These are phyloP conservation scores for Bruguiera parviflora DNA, from an alignment of 345 rosid species.

Conservation along the genomic window DNA sequence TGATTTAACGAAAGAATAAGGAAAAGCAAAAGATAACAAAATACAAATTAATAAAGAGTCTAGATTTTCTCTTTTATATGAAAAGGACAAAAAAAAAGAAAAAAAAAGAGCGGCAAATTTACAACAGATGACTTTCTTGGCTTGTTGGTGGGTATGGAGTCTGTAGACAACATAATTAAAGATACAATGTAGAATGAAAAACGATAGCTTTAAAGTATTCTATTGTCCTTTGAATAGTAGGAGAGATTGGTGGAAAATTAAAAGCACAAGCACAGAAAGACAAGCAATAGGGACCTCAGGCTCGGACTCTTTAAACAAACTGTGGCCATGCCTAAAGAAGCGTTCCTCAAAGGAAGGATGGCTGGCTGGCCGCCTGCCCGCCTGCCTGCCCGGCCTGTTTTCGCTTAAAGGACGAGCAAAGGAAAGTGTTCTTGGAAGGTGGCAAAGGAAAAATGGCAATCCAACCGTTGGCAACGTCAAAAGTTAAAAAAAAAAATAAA, in stretches of 20 bases:
- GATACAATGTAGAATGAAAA: neutral
- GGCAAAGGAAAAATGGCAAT: constrained; percentile 16
- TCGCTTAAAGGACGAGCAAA: constrained; percentile 9
- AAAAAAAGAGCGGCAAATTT: neutral
- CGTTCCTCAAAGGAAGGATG: constrained; percentile 20
- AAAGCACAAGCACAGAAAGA: constrained; percentile 7
- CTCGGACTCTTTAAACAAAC: constrained; percentile 18
- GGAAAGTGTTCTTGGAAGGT: constrained; percentile 18
- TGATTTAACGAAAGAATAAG: too few species aligned
- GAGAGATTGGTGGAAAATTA: neutral
- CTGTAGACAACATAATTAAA: constrained; percentile 16
- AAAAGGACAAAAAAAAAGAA: neutral
- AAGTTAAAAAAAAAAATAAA: too few species aligned
- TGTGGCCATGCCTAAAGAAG: constrained; percentile 22
- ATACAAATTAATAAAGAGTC: neutral
- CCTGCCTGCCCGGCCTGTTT: constrained; percentile 9
- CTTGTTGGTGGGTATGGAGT: neutral
- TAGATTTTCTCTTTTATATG: too few species aligned
- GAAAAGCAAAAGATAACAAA: neutral
- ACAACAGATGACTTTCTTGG: neutral
- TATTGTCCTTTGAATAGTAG: constrained; percentile 22
- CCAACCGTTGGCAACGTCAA: constrained; percentile 19
- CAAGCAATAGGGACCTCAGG: constrained; percentile 5
- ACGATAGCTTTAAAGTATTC: constrained; percentile 15
- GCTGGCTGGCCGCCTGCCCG: neutral